Percentiles rank a stretch among this genome's conserved stretches.
These are phyloP conservation scores for Volvox carteri DNA, from an alignment of 163 green algal species.

Conservation along the genomic window DNA sequence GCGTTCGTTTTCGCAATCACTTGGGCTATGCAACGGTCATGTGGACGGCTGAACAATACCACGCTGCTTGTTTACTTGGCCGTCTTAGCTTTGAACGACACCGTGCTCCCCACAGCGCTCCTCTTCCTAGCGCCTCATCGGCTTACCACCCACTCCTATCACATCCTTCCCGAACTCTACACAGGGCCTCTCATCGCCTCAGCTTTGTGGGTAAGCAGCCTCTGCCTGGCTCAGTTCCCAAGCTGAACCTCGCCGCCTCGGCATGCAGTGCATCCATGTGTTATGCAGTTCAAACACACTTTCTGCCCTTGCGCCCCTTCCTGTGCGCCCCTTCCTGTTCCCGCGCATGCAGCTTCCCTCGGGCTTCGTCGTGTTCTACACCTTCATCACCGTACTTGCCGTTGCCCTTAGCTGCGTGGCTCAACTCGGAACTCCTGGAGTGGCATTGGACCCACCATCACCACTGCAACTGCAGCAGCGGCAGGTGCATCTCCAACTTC, in stretches of 20 bases:
- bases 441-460: too few relatives aligned
- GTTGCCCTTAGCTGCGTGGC: background rate
- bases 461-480: background rate
- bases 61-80: background rate
- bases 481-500: background rate
- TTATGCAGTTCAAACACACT: too few relatives aligned
- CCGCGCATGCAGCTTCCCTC: background rate
- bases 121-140: background rate
- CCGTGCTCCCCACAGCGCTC: background rate
- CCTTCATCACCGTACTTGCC: background rate
- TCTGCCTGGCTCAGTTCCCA: background rate
- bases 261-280: too few relatives aligned
- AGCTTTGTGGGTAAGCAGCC: background rate
- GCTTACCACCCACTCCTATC: background rate
- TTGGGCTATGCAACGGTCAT: background rate
- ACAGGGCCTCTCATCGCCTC: background rate
- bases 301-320: background rate
- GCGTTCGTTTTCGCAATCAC: background rate
- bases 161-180: constrained; percentile 11
- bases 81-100: background rate
- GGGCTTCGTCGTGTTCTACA: background rate
- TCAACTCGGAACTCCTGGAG: too few relatives aligned
- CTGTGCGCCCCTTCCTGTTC: background rate
- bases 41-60: too few relatives aligned
- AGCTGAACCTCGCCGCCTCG: too few relatives aligned